Conservation (phyloP, 257 asterid species). For the Verbena officinalis region DNA sequence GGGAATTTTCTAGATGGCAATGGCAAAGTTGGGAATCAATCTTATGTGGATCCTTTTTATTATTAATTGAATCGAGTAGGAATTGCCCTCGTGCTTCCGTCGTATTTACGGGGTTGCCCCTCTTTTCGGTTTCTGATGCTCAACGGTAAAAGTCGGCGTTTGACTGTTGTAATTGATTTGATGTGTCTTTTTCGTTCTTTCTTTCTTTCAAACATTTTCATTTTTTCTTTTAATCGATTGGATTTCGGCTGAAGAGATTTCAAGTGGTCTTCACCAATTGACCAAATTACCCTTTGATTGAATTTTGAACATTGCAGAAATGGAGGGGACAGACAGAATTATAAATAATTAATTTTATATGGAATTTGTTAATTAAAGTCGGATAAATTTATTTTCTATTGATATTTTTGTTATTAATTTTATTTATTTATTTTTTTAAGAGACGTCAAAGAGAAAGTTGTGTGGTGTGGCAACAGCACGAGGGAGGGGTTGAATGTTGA, state of each 20-base stretch:
- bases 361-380: no score
- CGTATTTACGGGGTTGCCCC: conserved; percentile 57
- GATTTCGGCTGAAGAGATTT: background rate
- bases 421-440: no score
- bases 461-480: background rate
- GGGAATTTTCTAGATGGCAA: conserved; percentile 39
- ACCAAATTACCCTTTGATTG: background rate
- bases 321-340: no score
- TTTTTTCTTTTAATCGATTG: no score
- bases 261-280: background rate
- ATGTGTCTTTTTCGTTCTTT: no score
- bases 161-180: conserved; percentile 28
- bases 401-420: no score
- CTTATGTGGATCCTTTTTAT: conserved; percentile 29
- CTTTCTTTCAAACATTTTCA: no score
- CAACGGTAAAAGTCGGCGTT: conserved; percentile 48
- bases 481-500: background rate
- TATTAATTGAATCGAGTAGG: conserved; percentile 24
- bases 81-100: conserved; percentile 25
- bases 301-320: no score
- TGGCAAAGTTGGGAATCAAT: conserved; percentile 49
- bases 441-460: no score
- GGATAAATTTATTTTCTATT: no score
- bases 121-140: conserved; percentile 14
- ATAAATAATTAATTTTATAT: no score